Conservation (phyloP, 2,329 filamentous ascomycete genomes). For the Hypoxylon sp. region DNA sequence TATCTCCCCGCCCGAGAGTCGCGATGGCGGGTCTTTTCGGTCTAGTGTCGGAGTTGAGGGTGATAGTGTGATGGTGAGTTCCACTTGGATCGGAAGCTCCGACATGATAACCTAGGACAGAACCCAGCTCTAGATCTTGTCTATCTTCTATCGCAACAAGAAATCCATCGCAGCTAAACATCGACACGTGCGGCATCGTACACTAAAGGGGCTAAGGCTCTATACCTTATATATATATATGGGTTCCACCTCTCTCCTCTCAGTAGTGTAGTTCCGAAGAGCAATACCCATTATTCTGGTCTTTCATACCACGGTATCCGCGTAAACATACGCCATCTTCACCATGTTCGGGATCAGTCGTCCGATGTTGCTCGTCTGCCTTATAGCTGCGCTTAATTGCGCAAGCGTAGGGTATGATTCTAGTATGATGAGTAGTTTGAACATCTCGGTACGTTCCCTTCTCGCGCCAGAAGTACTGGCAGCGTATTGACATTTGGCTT, state of each 20-base stretch:
- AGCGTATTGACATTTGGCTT: no score
- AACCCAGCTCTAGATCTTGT: not conserved
- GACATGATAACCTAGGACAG: not conserved
- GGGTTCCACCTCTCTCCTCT: conserved; percentile 1
- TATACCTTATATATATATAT: not conserved
- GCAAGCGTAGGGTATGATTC: conserved; percentile 16
- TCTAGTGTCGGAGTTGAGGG: not conserved
- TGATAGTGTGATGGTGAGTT: not conserved
- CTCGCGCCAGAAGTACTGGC: not conserved
- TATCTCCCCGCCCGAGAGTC: not conserved
- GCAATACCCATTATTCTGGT: not conserved
- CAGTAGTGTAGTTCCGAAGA: not conserved
- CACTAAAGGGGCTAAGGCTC: not conserved
- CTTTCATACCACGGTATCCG: not conserved
- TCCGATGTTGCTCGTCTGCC: conserved; percentile 6
- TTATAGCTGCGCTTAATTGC: conserved; percentile 16
- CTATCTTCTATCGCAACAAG: not conserved
- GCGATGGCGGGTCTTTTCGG: not conserved
- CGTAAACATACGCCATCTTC: not conserved
- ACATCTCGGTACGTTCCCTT: conserved; percentile 14
- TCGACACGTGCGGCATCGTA: conserved; percentile 1
- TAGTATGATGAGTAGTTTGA: conserved; percentile 13
- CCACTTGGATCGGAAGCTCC: conserved; percentile 1
- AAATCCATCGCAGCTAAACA: not conserved
- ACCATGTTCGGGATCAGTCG: not conserved